Conservation (phyloP, 352 stramenopile genomes). For the Phytophthora ohioensis region DNA sequence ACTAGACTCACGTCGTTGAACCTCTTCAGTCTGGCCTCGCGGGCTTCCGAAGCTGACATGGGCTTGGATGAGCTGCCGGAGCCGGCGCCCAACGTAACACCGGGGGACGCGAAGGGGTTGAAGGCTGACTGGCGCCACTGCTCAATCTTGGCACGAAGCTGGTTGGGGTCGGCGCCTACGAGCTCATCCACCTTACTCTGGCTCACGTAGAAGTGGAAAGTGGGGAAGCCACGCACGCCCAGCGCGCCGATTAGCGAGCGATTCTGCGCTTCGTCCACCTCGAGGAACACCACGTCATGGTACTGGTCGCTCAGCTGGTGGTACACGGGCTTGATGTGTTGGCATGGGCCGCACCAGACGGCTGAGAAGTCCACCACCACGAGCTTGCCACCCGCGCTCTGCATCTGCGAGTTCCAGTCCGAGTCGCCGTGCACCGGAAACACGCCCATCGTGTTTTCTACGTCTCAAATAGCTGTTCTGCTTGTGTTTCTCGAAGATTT, state of each 20-base stretch:
- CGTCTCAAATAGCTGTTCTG: slow-evolving; percentile 51
- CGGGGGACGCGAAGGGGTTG: slow-evolving; percentile 86
- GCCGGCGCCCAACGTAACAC: slow-evolving; percentile 65
- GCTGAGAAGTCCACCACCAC: slow-evolving; percentile 91
- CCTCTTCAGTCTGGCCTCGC: slow-evolving; percentile 81
- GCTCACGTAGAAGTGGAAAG: slow-evolving; percentile 93
- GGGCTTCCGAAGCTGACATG: slow-evolving; percentile 60
- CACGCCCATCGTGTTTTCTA: slow-evolving; percentile 62
- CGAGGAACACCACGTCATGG: slow-evolving; percentile 89
- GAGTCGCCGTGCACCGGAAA: slow-evolving; percentile 73
- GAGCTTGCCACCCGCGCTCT: slow-evolving; percentile 81
- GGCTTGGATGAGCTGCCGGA: slow-evolving; percentile 31
- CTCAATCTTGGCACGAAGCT: slow-evolving; percentile 88
- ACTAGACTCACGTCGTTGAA: slow-evolving; percentile 77
- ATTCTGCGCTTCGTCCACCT: slow-evolving; percentile 88
- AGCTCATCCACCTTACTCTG: slow-evolving; percentile 90
- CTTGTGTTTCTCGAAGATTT: slow-evolving; percentile 26
- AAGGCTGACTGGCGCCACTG: slow-evolving; percentile 87
- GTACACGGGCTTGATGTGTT: slow-evolving; percentile 90
- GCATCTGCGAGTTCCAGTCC: slow-evolving; percentile 86
- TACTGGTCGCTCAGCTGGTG: slow-evolving; percentile 85
- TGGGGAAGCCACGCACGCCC: slow-evolving; percentile 89
- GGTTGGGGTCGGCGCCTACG: slow-evolving; percentile 84
- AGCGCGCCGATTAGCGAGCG: slow-evolving; percentile 80
- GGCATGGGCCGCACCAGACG: slow-evolving; percentile 86